Percentiles rank a stretch among this genome's conserved stretches.
Conservation (phyloP, 352 stramenopile species). For the Globisporangium cystogenes region DNA sequence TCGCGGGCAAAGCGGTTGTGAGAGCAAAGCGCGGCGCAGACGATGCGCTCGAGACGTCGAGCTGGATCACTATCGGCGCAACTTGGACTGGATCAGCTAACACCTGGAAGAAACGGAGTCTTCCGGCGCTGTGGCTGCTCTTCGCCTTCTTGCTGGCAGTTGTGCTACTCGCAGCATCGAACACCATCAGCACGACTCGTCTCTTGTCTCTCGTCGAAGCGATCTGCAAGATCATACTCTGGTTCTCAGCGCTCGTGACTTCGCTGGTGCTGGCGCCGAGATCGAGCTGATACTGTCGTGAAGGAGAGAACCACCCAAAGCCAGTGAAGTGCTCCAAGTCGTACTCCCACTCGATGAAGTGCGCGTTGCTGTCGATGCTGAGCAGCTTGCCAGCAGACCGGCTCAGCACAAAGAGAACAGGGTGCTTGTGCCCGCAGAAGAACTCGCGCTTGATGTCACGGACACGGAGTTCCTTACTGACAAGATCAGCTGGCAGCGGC, state of each 20-base stretch:
- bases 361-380: constrained; percentile 33
- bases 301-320: constrained; percentile 39
- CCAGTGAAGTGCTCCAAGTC: constrained; percentile 23
- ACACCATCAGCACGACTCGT: constrained; percentile 42
- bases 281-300: constrained; percentile 18
- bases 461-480: constrained; percentile 3
- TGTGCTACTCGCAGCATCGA: constrained; percentile 8
- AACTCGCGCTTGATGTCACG: constrained; percentile 25
- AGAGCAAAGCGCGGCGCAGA: constrained; percentile 35
- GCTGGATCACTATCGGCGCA: constrained; percentile 18
- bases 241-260: not conserved
- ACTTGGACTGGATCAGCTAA: constrained; percentile 21
- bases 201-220: constrained; percentile 21
- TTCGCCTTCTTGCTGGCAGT: constrained; percentile 14
- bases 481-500: constrained; percentile 7
- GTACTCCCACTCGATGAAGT: constrained; percentile 41
- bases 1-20: constrained; percentile 7
- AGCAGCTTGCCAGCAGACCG: constrained; percentile 15
- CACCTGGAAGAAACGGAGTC: constrained; percentile 8
- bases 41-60: constrained; percentile 17
- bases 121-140: not conserved
- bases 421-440: constrained; percentile 27
- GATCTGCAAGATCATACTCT: constrained; percentile 39
- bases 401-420: constrained; percentile 29
- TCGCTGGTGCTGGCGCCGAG: constrained; percentile 5